These are phyloP conservation scores for Borovskyia barvae DNA, from an alignment of 208 protist genomes.

Conservation along the genomic window DNA sequence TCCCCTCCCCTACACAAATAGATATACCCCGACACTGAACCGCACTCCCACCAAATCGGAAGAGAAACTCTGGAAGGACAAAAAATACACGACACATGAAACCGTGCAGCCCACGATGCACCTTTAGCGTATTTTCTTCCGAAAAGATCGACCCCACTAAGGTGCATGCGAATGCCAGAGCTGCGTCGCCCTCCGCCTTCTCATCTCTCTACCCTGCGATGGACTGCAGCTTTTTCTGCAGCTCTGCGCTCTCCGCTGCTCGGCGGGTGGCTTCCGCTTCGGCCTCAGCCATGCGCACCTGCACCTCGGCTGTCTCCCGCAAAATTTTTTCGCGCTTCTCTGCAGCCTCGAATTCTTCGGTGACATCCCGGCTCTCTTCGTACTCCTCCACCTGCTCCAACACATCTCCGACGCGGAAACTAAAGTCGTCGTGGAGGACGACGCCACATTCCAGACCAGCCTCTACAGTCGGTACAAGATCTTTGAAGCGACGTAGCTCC, in stretches of 20 bases:
- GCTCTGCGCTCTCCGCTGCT: neutral
- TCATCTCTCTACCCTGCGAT: neutral
- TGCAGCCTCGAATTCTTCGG: conserved; percentile 73
- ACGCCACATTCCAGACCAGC: conserved; percentile 87
- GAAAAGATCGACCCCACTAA: too few species aligned
- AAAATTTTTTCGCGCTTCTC: conserved; percentile 63
- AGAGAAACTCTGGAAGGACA: too few species aligned
- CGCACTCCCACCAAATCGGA: too few species aligned
- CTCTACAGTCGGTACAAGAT: conserved; percentile 84
- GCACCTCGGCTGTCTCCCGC: conserved; percentile 48
- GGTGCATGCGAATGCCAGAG: too few species aligned
- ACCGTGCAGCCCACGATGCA: too few species aligned
- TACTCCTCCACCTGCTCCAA: conserved; percentile 77
- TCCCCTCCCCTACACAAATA: neutral
- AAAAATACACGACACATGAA: too few species aligned
- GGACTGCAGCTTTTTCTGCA: conserved; percentile 28
- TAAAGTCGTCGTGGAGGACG: conserved; percentile 87
- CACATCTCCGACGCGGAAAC: conserved; percentile 72
- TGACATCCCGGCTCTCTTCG: conserved; percentile 79
- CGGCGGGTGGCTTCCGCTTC: neutral
- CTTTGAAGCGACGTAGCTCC: conserved; percentile 88
- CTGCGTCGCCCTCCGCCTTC: too few species aligned
- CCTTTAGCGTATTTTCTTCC: too few species aligned
- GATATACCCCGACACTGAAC: too few species aligned
- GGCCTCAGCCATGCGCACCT: conserved; percentile 34